Conservation (phyloP, 345 rosid genomes). For the Eutrema heterophyllum region DNA sequence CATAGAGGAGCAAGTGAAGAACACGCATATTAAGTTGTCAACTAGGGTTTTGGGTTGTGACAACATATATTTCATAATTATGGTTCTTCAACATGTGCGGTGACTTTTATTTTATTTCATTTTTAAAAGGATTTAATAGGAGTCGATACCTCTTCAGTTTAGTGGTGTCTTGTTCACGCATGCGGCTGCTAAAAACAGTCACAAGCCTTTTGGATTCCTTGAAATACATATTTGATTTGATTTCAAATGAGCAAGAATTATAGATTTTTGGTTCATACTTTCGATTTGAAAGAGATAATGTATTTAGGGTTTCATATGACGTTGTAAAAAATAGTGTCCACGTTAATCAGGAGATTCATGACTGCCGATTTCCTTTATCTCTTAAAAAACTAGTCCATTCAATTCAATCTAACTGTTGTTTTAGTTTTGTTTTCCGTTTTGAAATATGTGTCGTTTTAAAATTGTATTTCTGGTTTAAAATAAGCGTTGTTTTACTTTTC, state of each 20-base stretch:
- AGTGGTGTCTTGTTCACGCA: conserved; percentile 32
- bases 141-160: conserved; percentile 8
- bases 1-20: not conserved
- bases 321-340: no score
- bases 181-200: conserved; percentile 17
- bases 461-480: no score
- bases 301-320: not conserved
- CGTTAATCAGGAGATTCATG: no score
- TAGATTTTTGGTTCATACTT: not conserved
- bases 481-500: no score
- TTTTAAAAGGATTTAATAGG: not conserved
- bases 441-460: no score
- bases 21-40: not conserved
- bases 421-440: no score
- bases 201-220: not conserved
- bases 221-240: not conserved
- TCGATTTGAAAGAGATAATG: not conserved
- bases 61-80: conserved; percentile 1
- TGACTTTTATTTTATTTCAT: conserved; percentile 4
- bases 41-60: conserved; percentile 11
- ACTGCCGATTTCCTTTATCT: no score
- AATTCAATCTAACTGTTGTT: no score
- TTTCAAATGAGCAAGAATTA: not conserved
- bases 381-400: no score
- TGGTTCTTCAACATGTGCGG: conserved; percentile 10